Evolutionary conservation across 148 eudicot genomes (phyloP), one percentile per base, ranked within the genome.

Genomic region (Limonium bicolor): DNA sequence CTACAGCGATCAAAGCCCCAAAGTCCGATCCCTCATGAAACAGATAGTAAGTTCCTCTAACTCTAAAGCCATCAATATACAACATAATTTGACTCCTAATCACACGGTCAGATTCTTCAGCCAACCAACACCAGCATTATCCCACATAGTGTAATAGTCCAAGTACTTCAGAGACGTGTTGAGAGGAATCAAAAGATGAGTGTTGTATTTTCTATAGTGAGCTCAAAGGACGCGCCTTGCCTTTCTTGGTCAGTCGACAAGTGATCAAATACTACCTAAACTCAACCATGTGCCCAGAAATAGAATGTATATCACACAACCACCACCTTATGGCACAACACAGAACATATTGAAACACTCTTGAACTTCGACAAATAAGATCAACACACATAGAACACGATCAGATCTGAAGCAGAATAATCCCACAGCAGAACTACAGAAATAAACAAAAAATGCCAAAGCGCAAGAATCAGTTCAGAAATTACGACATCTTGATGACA

Each of bases 401-500:
- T 15, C 7, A 21, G 0, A 11, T 14, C 7, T 36, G 1, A 36
- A 27, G 27, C 16, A 1, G 18, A 27, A 20, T 28, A 10, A 57
- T 22, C 16, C 23, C 7, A 15, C 1, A 7, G 14, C 22, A 36
- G 27, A 29, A 7, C 4, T 14, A 27, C 14, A 39, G 27, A 15
- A 24, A 21, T 1, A 22, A 20, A 7, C 20, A 51, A 30, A 8
- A 3, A 7, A 43, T 43, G 27, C 48, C 48, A n/a, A n/a, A n/a
- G n/a, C n/a, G n/a, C n/a, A n/a, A n/a, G n/a, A 34, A 10, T 0
- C 11, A 10, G 37, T 36, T 19, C n/a, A 43, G 14, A 10, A 21
- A 12, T 3, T 14, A 20, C 1, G 16, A 15, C 8, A 46, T 55
- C 40, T 72, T 72, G 44, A 72, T 60, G 10, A 63, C 66, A 41